These are phyloP conservation scores for Blastocystis sp. DNA, from an alignment of 352 stramenopile genomes.

Conservation along the genomic window DNA sequence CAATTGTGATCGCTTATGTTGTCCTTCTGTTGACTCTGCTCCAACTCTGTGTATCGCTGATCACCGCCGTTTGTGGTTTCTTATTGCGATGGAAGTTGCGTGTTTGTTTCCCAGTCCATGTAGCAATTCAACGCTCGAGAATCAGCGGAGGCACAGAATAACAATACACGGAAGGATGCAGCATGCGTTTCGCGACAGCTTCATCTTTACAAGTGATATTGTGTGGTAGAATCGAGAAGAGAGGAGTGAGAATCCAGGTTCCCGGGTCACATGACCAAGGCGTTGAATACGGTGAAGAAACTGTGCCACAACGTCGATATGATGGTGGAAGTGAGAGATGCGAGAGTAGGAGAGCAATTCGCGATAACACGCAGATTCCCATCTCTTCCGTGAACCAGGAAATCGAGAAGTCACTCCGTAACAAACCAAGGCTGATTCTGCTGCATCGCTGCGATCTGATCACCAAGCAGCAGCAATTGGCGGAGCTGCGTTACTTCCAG, in stretches of 20 bases:
- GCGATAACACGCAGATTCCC: constrained; percentile 16
- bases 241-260: constrained; percentile 35
- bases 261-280: constrained; percentile 67
- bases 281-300: constrained; percentile 57
- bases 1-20: neutral
- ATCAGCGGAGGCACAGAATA: too few relatives aligned
- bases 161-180: neutral
- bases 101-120: neutral
- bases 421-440: constrained; percentile 44
- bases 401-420: constrained; percentile 30
- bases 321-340: constrained; percentile 68
- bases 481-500: constrained; percentile 8
- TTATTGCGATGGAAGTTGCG: neutral
- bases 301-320: constrained; percentile 58
- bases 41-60: neutral
- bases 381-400: constrained; percentile 45
- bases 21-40: neutral
- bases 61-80: neutral
- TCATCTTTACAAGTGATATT: constrained; percentile 57
- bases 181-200: constrained; percentile 25
- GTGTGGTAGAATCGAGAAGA: neutral
- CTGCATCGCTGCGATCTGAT: constrained; percentile 56
- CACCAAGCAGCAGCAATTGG: constrained; percentile 29
- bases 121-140: neutral
- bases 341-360: neutral